A percentile compares a stretch with the other conserved stretches of the same genome.
Evolutionary conservation across 2,329 filamentous ascomycete species (phyloP).

Genomic region (Sclerotinia trifoliorum): DNA sequence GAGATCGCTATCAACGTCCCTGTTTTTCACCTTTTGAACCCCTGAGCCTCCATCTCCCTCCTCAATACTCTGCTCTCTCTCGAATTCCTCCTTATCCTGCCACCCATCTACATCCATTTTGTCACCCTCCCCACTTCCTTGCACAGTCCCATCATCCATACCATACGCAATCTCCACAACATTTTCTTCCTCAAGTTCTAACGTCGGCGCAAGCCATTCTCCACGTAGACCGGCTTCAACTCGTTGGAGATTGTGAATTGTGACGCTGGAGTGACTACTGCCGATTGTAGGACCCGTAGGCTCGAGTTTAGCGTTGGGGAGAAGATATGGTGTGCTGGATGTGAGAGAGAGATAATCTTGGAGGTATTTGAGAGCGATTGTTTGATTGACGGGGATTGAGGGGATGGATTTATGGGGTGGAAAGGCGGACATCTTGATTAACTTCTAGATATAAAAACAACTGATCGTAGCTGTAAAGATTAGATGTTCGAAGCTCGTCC

Average conservation of each 20-base stretch:
- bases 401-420: slow-evolving; percentile 35
- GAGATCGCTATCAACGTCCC: slow-evolving; percentile 45
- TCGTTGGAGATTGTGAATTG: slow-evolving; percentile 52
- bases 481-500: neutral
- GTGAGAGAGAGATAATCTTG: slow-evolving; percentile 36
- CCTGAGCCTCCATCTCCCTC: slow-evolving; percentile 32
- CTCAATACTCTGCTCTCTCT: slow-evolving; percentile 39
- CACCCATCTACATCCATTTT: slow-evolving; percentile 37
- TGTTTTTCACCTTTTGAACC: slow-evolving; percentile 23
- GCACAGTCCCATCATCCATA: slow-evolving; percentile 32
- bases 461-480: neutral
- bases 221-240: slow-evolving; percentile 53
- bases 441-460: neutral
- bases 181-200: slow-evolving; percentile 41
- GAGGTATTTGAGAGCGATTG: slow-evolving; percentile 38
- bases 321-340: slow-evolving; percentile 34
- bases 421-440: slow-evolving; percentile 37
- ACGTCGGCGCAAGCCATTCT: slow-evolving; percentile 47
- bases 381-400: slow-evolving; percentile 35
- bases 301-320: slow-evolving; percentile 40
- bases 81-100: slow-evolving; percentile 42
- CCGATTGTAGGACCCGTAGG: slow-evolving; percentile 37
- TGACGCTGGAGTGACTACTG: slow-evolving; percentile 41
- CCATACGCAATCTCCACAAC: slow-evolving; percentile 32
- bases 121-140: slow-evolving; percentile 31